These are phyloP conservation scores for Maudiozyma barnettii DNA, from an alignment of 805 yeast genomes.

Conservation along the genomic window DNA sequence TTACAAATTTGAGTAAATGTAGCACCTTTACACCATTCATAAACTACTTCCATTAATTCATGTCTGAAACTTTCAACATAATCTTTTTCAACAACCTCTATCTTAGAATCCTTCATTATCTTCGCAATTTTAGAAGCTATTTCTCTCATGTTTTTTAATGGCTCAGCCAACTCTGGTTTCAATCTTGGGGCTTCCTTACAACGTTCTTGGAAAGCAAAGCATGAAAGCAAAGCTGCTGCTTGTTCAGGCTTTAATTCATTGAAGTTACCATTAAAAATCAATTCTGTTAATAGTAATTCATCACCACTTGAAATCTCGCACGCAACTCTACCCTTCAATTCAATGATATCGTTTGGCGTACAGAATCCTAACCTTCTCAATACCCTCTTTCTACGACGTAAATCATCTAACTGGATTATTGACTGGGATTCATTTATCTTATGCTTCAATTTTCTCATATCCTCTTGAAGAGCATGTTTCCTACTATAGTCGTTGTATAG, in stretches of 20 bases:
- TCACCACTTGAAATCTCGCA: slow-evolving; percentile 90
- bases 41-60: slow-evolving; percentile 94
- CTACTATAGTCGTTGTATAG: slow-evolving; percentile 55
- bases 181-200: slow-evolving; percentile 81
- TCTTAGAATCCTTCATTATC: slow-evolving; percentile 77
- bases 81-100: slow-evolving; percentile 84
- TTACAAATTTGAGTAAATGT: slow-evolving; percentile 93
- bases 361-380: slow-evolving; percentile 86
- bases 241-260: slow-evolving; percentile 81
- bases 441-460: slow-evolving; percentile 49
- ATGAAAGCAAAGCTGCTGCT: slow-evolving; percentile 83
- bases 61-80: slow-evolving; percentile 87
- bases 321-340: slow-evolving; percentile 93
- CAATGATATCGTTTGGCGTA: slow-evolving; percentile 79
- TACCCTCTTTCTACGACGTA: slow-evolving; percentile 87
- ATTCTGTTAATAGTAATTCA: slow-evolving; percentile 76
- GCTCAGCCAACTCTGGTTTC: slow-evolving; percentile 86
- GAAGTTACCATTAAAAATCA: slow-evolving; percentile 92
- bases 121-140: slow-evolving; percentile 89
- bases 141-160: slow-evolving; percentile 76
- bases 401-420: slow-evolving; percentile 86
- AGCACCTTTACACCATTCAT: slow-evolving; percentile 94
- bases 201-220: slow-evolving; percentile 95
- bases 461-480: slow-evolving; percentile 52
- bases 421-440: slow-evolving; percentile 79